These are phyloP conservation scores for Daldinia childiae DNA, from an alignment of 495 filamentous ascomycete species.

Conservation along the genomic window DNA sequence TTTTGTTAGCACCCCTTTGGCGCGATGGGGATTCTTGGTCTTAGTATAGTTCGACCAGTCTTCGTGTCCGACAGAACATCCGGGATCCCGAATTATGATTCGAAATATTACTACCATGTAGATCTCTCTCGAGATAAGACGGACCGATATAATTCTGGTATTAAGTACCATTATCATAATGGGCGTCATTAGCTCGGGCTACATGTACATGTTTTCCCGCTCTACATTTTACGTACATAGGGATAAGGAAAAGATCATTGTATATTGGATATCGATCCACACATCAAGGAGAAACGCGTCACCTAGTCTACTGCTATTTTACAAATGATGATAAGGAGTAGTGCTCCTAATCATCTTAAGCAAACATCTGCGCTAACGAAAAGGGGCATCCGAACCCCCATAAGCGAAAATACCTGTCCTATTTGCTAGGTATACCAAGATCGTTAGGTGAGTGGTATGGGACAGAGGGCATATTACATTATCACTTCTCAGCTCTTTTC, in stretches of 20 bases:
- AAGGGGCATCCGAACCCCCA: neutral
- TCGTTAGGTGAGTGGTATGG: neutral
- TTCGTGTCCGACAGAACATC: neutral
- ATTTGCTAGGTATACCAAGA: neutral
- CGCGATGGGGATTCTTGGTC: neutral
- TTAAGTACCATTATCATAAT: neutral
- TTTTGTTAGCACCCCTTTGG: neutral
- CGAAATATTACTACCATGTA: neutral
- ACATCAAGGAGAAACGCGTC: neutral
- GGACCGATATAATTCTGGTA: neutral
- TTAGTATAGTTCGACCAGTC: neutral
- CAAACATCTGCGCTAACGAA: neutral
- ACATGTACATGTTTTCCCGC: neutral
- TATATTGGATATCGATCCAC: neutral
- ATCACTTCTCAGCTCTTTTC: neutral
- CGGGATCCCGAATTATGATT: neutral
- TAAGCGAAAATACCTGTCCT: neutral
- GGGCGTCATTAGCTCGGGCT: neutral
- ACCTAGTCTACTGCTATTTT: neutral
- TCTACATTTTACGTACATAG: neutral
- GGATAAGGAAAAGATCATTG: neutral
- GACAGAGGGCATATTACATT: neutral
- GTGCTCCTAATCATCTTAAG: neutral
- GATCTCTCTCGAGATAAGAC: neutral
- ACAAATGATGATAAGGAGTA: neutral